Conservation (phyloP, 805 yeast species). For the Wickerhamomyces ciferrii region DNA sequence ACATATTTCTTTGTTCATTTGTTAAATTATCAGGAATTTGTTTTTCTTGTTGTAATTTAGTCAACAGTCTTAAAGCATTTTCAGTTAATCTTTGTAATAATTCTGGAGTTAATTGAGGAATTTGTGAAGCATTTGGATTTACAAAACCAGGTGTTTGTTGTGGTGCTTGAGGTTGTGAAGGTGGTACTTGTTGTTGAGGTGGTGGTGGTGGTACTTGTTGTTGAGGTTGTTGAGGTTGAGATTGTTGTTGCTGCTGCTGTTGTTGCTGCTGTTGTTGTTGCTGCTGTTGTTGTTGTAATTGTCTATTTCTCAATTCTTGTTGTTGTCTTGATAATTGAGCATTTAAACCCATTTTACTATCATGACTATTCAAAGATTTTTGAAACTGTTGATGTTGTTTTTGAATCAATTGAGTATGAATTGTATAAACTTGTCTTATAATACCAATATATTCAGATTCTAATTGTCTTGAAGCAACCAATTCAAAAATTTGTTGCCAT, state of each 20-base stretch:
- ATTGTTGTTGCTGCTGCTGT: constrained; percentile 3
- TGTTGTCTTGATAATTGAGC: constrained; percentile 24
- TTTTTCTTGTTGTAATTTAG: constrained; percentile 18
- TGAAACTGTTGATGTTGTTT: constrained; percentile 33
- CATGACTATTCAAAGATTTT: background rate
- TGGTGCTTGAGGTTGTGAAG: constrained; percentile 1
- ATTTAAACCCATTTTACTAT: constrained; percentile 10
- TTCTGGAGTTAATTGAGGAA: constrained; percentile 11
- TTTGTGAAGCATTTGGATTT: background rate
- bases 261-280: constrained; percentile 18
- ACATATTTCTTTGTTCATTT: constrained; percentile 18
- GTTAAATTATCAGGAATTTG: constrained; percentile 17
- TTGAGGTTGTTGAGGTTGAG: constrained; percentile 11
- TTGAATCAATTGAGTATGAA: constrained; percentile 56
- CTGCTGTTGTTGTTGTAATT: constrained; percentile 25
- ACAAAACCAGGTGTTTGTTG: background rate
- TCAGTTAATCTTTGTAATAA: constrained; percentile 16
- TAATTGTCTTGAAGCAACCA: constrained; percentile 51
- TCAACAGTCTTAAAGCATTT: constrained; percentile 17
- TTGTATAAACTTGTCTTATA: constrained; percentile 61
- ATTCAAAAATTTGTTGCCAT: constrained; percentile 74
- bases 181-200: constrained; percentile 11
- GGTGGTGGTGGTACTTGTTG: constrained; percentile 13
- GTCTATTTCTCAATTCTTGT: constrained; percentile 27
- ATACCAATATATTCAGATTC: constrained; percentile 52